These are phyloP conservation scores for Micractinium conductrix DNA, from an alignment of 139 green algal species.

Conservation along the genomic window DNA sequence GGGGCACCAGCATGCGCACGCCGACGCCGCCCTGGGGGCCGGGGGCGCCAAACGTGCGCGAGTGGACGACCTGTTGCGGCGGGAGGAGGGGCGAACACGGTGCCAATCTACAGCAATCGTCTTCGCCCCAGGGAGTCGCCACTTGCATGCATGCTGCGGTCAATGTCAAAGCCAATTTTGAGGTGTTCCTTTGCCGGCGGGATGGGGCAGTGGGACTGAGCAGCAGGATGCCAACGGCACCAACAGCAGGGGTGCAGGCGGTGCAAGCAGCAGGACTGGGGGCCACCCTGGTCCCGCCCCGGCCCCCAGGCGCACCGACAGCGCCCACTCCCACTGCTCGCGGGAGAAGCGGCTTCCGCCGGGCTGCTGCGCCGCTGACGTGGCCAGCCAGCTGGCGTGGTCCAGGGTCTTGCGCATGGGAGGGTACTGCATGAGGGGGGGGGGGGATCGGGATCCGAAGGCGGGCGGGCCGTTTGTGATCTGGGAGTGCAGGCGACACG, in stretches of 20 bases:
- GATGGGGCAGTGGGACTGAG: too few relatives aligned
- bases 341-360: background rate
- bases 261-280: too few relatives aligned
- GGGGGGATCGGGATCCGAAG: too few relatives aligned
- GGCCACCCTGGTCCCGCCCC: too few relatives aligned
- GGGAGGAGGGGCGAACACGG: background rate
- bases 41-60: slow-evolving; percentile 77
- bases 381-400: slow-evolving; percentile 49
- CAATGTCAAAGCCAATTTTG: too few relatives aligned
- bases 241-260: too few relatives aligned
- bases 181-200: too few relatives aligned
- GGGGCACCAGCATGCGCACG: slow-evolving; percentile 76
- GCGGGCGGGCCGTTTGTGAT: too few relatives aligned
- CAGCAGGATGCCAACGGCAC: too few relatives aligned
- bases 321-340: slow-evolving; percentile 69
- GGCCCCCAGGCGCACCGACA: slow-evolving; percentile 72
- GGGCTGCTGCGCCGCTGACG: background rate
- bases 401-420: slow-evolving; percentile 39
- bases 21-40: slow-evolving; percentile 62
- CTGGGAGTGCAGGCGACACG: too few relatives aligned
- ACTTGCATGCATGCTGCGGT: background rate
- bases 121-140: background rate
- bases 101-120: too few relatives aligned
- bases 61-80: slow-evolving; percentile 69
- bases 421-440: slow-evolving; percentile 40